Percentiles rank a stretch among this genome's conserved stretches.
Evolutionary conservation across 1,284 basidiomycete genomes (phyloP).

Genomic region (Moesziomyces sp.): DNA sequence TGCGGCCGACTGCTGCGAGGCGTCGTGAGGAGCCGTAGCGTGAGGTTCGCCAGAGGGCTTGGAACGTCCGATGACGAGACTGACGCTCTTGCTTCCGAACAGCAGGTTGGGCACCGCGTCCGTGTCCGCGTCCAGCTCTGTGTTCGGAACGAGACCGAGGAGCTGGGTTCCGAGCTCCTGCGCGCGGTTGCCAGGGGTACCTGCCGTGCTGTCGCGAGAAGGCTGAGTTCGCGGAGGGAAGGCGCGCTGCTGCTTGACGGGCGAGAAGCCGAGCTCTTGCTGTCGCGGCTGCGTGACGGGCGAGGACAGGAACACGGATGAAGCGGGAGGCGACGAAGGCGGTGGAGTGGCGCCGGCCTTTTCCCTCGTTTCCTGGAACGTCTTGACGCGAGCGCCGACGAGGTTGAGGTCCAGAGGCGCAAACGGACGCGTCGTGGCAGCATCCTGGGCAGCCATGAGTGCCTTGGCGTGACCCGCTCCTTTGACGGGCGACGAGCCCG

Average conservation of each 20-base stretch:
- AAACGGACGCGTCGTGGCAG: slow-evolving; percentile 28
- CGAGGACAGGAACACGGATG: slow-evolving; percentile 31
- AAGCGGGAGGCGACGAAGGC: slow-evolving; percentile 42
- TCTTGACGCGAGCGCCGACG: slow-evolving; percentile 23
- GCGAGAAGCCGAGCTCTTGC: slow-evolving; percentile 29
- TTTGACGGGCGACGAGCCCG: slow-evolving; percentile 41
- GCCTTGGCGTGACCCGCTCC: slow-evolving; percentile 15
- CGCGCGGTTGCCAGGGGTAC: background rate
- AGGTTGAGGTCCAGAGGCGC: slow-evolving; percentile 39
- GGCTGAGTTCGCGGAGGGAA: slow-evolving; percentile 11
- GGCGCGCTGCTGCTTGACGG: slow-evolving; percentile 37
- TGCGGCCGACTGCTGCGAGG: slow-evolving; percentile 5
- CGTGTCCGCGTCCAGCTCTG: slow-evolving; percentile 22
- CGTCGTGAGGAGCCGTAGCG: background rate
- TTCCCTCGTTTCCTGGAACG: slow-evolving; percentile 27
- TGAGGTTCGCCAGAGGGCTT: slow-evolving; percentile 47
- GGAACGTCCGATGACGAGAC: slow-evolving; percentile 50
- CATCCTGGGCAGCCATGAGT: slow-evolving; percentile 11
- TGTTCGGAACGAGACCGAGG: slow-evolving; percentile 35
- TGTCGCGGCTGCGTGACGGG: slow-evolving; percentile 17
- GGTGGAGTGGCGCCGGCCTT: slow-evolving; percentile 41
- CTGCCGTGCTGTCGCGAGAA: slow-evolving; percentile 6
- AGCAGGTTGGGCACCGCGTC: slow-evolving; percentile 31
- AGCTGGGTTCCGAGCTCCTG: slow-evolving; percentile 3
- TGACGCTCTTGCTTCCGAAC: slow-evolving; percentile 41